Evolutionary conservation across 1,284 basidiomycete species (phyloP), one percentile per base, ranked within the genome.

Genomic region (Heterobasidion parviporum): DNA sequence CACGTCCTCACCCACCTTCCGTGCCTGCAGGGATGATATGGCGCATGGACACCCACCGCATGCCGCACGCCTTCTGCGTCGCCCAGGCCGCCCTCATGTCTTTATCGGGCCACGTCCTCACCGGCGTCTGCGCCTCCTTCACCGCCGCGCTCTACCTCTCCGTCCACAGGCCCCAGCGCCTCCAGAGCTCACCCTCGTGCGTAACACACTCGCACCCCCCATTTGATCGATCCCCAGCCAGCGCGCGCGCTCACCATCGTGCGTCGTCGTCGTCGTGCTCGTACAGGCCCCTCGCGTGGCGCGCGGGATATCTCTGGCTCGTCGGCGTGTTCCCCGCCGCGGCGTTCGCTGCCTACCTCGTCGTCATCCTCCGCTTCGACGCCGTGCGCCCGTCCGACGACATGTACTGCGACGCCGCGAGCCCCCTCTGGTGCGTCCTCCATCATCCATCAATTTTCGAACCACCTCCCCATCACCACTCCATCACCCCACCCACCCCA

Each of bases 61-160:
- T 86, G 81, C 80, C 83, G 7, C 66, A 62, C 50, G 62, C 64
- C 14, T 86, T 87, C 60, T 86, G 84, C 62, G 66, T 78, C 49
- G 72, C 70, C 1, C 82, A 85, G 69, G 72, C 75, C 3, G 62
- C 76, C 49, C 56, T 79, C 14, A 73, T 77, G 26, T 74, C 75
- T 16, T 67, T 79, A 18, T 72, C 73, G 1, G 73, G 74, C 33
- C 79, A 77, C 62, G 62, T 80, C 9, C 63, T 83, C 48, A 74
- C 80, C 2, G 81, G 80, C 1, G 63, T 80, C n/a, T 72, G 74
- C 54, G 71, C 75, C 10, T 73, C 76, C 1, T 75, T 82, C 58
- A 74, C 82, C 18, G 66, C 79, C 32, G 75, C 74, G 8, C 80
- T 79, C 10, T 73, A 73, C 41, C 59, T 70, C 10, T 66, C 73